Conservation (phyloP, 805 yeast genomes). For the Starmerella vaccinii region DNA sequence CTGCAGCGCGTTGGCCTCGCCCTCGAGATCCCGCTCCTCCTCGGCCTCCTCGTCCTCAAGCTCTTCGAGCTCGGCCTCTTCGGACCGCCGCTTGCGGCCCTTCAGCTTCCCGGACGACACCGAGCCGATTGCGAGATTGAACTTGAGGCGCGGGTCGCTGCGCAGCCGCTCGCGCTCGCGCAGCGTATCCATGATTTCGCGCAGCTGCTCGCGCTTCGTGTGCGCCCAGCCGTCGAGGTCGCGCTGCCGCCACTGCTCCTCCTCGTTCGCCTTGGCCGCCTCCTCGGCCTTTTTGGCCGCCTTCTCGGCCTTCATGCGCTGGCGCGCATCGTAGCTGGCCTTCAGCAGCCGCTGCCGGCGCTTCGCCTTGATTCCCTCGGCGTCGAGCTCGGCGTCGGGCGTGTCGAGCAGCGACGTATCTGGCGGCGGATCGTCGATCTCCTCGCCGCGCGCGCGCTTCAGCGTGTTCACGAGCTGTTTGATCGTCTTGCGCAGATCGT, state of each 20-base stretch:
- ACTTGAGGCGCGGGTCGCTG: slow-evolving; percentile 47
- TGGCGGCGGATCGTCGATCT: slow-evolving; percentile 38
- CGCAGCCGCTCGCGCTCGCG: slow-evolving; percentile 61
- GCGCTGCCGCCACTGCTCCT: slow-evolving; percentile 62
- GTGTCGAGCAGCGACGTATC: slow-evolving; percentile 59
- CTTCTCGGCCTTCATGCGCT: slow-evolving; percentile 70
- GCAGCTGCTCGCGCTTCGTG: slow-evolving; percentile 53
- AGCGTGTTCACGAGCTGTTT: slow-evolving; percentile 16
- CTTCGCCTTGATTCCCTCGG: slow-evolving; percentile 77
- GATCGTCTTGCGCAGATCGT: slow-evolving; percentile 55
- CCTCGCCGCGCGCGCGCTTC: slow-evolving; percentile 39
- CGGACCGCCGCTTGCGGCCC: slow-evolving; percentile 39
- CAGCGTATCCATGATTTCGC: slow-evolving; percentile 46
- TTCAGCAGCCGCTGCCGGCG: slow-evolving; percentile 71
- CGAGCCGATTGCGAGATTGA: slow-evolving; percentile 12
- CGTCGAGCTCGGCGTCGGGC: slow-evolving; percentile 73
- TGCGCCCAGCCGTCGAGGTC: slow-evolving; percentile 75
- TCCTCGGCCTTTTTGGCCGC: slow-evolving; percentile 49
- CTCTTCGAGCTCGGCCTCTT: slow-evolving; percentile 31
- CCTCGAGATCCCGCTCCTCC: slow-evolving; percentile 57
- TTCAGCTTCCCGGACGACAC: slow-evolving; percentile 16
- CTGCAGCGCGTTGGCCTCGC: slow-evolving; percentile 42
- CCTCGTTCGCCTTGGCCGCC: slow-evolving; percentile 53
- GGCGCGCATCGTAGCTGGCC: slow-evolving; percentile 81
- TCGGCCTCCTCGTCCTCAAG: slow-evolving; percentile 49